Percentiles rank a stretch among this genome's conserved stretches.
Conservation (phyloP, 306 rosid genomes). For the Cucumis sativus region DNA sequence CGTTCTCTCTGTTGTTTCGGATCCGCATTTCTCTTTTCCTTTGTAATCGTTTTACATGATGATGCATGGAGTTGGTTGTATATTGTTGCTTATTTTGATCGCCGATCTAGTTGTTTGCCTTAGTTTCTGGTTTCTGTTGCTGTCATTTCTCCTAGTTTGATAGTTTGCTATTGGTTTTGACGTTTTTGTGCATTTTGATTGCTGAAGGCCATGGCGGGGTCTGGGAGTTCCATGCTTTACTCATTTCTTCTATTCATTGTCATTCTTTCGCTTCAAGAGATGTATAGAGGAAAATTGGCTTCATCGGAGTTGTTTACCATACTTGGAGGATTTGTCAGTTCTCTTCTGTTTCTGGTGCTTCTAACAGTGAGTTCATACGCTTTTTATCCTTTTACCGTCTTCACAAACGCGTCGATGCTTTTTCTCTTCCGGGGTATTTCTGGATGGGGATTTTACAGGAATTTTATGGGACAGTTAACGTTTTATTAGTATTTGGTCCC, state of each 20-base stretch:
- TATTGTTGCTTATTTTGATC: neutral
- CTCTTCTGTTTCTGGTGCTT: constrained; percentile 74
- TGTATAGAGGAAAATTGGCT: constrained; percentile 83
- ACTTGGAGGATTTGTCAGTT: constrained; percentile 85
- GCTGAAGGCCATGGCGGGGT: constrained; percentile 63
- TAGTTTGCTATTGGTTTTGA: neutral
- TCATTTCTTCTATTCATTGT: constrained; percentile 77
- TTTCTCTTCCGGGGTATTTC: neutral
- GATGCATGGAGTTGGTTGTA: neutral
- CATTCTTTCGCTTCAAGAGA: constrained; percentile 86
- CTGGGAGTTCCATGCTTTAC: constrained; percentile 84
- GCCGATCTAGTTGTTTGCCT: neutral
- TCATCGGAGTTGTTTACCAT: constrained; percentile 79
- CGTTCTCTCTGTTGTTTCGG: too few relatives aligned
- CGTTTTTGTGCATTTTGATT: neutral
- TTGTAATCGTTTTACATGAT: neutral
- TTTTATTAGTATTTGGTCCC: neutral
- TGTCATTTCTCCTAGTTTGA: neutral
- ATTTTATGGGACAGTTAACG: neutral
- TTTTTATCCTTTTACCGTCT: neutral
- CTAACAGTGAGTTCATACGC: constrained; percentile 54
- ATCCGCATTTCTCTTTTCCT: too few relatives aligned
- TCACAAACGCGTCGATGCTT: neutral
- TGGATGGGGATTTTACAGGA: neutral
- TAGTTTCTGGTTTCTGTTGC: neutral